Base-by-base conservation (phyloP, 495 filamentous ascomycete genomes). In the Penicillium canescens region DNA sequence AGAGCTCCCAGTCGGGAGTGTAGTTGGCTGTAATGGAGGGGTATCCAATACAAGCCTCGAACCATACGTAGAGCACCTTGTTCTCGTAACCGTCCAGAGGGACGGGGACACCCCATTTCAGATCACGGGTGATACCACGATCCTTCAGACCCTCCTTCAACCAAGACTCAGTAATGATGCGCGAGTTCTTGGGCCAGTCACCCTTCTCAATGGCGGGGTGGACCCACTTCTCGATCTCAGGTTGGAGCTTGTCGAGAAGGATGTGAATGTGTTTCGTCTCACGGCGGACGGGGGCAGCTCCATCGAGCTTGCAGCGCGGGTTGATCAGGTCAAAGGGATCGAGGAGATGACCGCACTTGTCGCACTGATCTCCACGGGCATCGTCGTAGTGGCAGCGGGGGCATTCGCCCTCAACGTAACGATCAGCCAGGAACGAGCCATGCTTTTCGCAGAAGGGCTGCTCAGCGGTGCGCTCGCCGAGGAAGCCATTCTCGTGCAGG, bases 51-150 rank as follows among this genome's bases (percentile, higher is more conserved):
- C 91, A 96, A 35, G 94, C 94, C 70, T 98, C 94, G 61, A 98
- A 98, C 94, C 94, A 98, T 36, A 96, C 91, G 60, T 98, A 98
- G 55, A 98, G 80, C 53, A 96, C 92, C 78, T 95, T 95, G 51
- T 87, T 78, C 51, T 86, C 86, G 42, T 86, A 93, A 9, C 78
- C 83, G 13, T 76, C 69, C 20, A 71, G 63, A 34, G 89, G 86
- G 12, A 91, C 80, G 8, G 85, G 80, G 12, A 87, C 88, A 61
- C 92, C 92, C 92, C 92, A 96, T 69, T 86, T 90, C 44, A 98
- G 77, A 72, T 96, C 91, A 59, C 93, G 74, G n/a, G 92, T 96
- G 63, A 98, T 96, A 54, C 88, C 89, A 42, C 93, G 86, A 24
- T 85, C 82, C 64, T 90, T 86, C 56, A 96, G 70, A 4, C 92